A percentile compares a stretch with the other conserved stretches of the same genome.
Evolutionary conservation across 2,329 filamentous ascomycete genomes (phyloP).

Genomic region (Lecanicillium sp.): DNA sequence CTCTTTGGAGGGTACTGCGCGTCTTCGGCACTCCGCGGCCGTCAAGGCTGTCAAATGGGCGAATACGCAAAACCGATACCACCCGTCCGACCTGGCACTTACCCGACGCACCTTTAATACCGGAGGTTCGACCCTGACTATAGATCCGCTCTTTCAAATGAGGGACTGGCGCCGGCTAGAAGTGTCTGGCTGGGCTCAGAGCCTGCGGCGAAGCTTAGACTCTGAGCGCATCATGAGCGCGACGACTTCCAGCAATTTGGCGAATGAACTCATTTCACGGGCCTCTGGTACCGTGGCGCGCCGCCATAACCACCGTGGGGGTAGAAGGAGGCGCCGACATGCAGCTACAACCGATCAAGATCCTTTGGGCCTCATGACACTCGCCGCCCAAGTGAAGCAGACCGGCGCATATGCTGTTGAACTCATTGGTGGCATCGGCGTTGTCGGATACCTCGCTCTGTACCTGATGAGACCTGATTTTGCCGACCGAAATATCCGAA

Average conservation of each 20-base stretch:
- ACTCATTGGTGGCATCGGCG: conserved; percentile 65
- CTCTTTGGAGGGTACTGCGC: conserved; percentile 68
- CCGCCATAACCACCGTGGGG: background rate
- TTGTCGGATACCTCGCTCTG: conserved; percentile 66
- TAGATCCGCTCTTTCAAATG: conserved; percentile 16
- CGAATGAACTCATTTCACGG: conserved; percentile 1
- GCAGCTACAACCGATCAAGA: conserved; percentile 53
- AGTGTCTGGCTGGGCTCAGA: conserved; percentile 32
- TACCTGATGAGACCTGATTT: conserved; percentile 42
- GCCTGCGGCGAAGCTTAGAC: conserved; percentile 30
- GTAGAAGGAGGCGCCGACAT: conserved; percentile 18
- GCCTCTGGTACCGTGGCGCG: background rate
- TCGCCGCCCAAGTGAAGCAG: conserved; percentile 59
- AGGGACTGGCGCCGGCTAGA: conserved; percentile 28
- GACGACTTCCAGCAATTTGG: background rate
- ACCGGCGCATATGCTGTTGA: conserved; percentile 65
- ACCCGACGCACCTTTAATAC: conserved; percentile 13
- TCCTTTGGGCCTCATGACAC: conserved; percentile 69
- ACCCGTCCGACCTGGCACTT: conserved; percentile 12
- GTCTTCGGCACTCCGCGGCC: conserved; percentile 75
- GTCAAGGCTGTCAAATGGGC: conserved; percentile 72
- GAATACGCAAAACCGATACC: conserved; percentile 3
- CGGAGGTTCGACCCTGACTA: conserved; percentile 9
- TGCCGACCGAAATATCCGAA: conserved; percentile 13
- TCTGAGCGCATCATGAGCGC: conserved; percentile 22